Percentiles rank a stretch among this genome's conserved stretches.
phyloP scores from a whole-genome alignment of 257 asterid genomes.

The Solanum etuberosum region DNA sequence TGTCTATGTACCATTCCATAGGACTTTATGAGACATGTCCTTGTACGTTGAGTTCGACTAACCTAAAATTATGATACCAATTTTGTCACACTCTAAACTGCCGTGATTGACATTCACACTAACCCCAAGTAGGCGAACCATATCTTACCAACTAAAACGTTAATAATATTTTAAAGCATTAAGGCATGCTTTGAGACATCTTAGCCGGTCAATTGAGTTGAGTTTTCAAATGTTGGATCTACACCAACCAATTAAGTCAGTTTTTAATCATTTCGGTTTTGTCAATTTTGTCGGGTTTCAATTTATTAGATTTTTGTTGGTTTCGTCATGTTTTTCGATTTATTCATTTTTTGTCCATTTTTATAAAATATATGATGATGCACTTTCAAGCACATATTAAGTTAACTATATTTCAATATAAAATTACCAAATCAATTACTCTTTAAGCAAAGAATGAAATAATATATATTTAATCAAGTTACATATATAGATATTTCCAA shows the following conservation, averaged over 20 bases:
- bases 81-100: not conserved
- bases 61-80: not conserved
- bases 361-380: not conserved
- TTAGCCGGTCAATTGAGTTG: not conserved
- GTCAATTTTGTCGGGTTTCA: not conserved
- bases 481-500: not conserved
- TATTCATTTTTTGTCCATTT: not conserved
- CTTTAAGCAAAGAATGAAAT: too few species aligned
- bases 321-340: not conserved
- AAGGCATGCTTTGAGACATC: not conserved
- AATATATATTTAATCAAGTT: too few species aligned
- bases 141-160: not conserved
- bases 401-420: too few species aligned
- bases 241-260: not conserved
- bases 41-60: not conserved
- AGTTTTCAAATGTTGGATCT: not conserved
- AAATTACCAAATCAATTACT: too few species aligned
- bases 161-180: not conserved
- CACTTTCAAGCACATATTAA: too few species aligned
- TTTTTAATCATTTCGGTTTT: not conserved
- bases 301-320: not conserved
- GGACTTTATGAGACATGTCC: not conserved
- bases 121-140: not conserved
- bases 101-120: not conserved
- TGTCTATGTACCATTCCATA: not conserved